Evolutionary conservation across 768 basidiomycete species (phyloP), one percentile per base, ranked within the genome.

Genomic region (Coprinellus micaceus): DNA sequence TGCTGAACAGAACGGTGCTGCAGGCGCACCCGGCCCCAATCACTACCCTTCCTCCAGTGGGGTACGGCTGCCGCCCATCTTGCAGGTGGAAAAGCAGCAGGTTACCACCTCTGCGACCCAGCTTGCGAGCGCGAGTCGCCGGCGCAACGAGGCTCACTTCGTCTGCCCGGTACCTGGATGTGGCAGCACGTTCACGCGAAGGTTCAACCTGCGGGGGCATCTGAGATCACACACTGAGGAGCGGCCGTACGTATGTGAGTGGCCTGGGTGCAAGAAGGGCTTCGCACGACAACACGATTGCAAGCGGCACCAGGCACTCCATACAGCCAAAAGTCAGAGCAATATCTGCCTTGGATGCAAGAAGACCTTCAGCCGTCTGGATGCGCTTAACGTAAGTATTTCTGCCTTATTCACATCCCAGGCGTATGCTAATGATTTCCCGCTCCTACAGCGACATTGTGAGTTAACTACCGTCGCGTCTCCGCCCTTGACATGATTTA

Each of bases 201-300:
- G 91, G 55, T 94, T 94, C 76, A 94, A 94, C 71, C 71, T 94
- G 53, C 76, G 88, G 82, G 91, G 94, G 53, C 94, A 97, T 77
- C 72, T 98, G 59, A 83, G 94, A 64, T 96, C 94, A 17, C 94
- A 98, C 71, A 96, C 94, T 7, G 94, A 96, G 69, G 94, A 97
- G 72, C 80, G 94, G 53, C 94, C 94, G 36, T 98, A 93, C 71
- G 83, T 91, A 58, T 97, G 94, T 69, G 88, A 91, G 57, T 94
- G 89, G 82, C 90, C 91, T 12, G 94, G 93, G 28, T 98, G 94
- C 70, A 89, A 89, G 67, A 98, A 97, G 69, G 89, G 91, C 24
- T 96, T 97, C 68, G 94, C 94, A 50, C 82, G 94, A 44, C 92
- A 95, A 69, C 94, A 98, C 70, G 94, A 98, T 68, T 96, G 94